Evolutionary conservation across 148 eudicot genomes (phyloP).

Genomic region (Fallopia convolvulus): DNA sequence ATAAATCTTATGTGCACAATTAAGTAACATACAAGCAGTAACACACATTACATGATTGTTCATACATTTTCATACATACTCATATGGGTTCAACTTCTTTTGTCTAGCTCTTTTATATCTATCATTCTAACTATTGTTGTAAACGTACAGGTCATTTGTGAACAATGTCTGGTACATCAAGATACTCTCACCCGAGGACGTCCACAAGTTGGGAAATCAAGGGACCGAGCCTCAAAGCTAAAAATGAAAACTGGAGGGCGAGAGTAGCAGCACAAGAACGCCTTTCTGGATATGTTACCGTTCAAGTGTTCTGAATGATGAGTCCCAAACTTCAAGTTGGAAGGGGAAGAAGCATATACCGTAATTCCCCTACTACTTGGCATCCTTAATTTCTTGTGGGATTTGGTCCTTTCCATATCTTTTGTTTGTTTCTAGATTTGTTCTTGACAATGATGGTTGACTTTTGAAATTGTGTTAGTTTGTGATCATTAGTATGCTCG

Average conservation of each 20-base stretch:
- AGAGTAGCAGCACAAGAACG: background rate
- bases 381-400: background rate
- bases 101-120: background rate
- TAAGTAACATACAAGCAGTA: background rate
- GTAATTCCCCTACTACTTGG: background rate
- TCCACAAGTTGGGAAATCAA: constrained; percentile 62
- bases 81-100: too few relatives aligned
- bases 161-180: constrained; percentile 95
- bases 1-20: background rate
- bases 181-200: constrained; percentile 96
- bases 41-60: too few relatives aligned
- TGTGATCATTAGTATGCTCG: background rate
- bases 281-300: background rate
- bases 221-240: constrained; percentile 18
- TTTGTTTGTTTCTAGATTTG: background rate
- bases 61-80: too few relatives aligned
- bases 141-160: constrained; percentile 73
- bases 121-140: background rate
- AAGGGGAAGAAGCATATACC: background rate
- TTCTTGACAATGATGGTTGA: background rate
- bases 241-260: background rate
- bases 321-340: background rate
- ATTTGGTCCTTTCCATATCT: background rate
- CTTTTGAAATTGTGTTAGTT: background rate
- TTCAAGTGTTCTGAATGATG: background rate